These are phyloP conservation scores for Solanum chacoense DNA, from an alignment of 305 asterid genomes.

Conservation along the genomic window DNA sequence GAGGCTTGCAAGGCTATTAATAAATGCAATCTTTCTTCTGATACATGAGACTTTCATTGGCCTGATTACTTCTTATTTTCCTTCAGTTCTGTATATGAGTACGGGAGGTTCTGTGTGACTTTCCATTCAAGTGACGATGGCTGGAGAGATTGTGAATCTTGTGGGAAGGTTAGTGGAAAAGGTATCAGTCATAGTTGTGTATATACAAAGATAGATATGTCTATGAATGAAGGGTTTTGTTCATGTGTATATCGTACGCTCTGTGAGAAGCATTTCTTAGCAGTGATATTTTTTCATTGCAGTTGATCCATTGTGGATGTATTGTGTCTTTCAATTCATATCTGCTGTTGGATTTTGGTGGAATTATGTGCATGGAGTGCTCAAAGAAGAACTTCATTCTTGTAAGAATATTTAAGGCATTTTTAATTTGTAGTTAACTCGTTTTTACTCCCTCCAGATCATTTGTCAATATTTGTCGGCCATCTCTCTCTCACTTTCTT, in stretches of 20 bases:
- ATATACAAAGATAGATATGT: neutral
- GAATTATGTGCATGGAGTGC: conserved; percentile 77
- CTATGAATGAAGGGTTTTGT: neutral
- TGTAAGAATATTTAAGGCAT: conserved; percentile 30
- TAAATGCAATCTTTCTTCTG: neutral
- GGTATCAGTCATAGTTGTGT: neutral
- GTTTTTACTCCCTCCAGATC: neutral
- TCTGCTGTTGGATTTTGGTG: conserved; percentile 65
- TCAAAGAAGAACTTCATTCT: conserved; percentile 44
- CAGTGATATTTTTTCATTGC: conserved; percentile 10
- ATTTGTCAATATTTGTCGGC: neutral
- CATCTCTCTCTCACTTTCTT: neutral
- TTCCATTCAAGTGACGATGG: conserved; percentile 64
- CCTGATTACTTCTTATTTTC: conserved; percentile 6
- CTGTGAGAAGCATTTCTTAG: neutral
- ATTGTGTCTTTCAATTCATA: conserved; percentile 55
- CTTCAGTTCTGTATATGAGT: conserved; percentile 45
- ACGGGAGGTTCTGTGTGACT: conserved; percentile 69
- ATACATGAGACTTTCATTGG: neutral
- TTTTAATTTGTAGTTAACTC: neutral
- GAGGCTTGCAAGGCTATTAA: neutral
- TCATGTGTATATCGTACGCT: neutral
- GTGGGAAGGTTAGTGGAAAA: conserved; percentile 53
- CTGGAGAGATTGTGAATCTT: conserved; percentile 83
- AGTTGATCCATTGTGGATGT: conserved; percentile 83